phyloP scores from a whole-genome alignment of 495 filamentous ascomycete genomes.

The Amniculicola lignicola region DNA sequence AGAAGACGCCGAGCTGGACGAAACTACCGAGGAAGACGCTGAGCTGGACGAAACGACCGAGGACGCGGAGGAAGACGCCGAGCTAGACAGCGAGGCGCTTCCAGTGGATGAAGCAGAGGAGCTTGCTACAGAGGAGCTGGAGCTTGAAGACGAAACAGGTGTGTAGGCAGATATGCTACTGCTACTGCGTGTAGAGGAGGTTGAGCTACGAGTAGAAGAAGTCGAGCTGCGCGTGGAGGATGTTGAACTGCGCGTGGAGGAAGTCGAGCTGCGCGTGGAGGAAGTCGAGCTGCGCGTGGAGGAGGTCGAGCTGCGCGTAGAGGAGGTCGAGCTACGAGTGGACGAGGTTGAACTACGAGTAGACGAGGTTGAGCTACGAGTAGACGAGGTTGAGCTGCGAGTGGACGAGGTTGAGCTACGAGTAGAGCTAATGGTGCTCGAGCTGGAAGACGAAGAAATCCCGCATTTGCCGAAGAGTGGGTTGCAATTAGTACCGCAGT shows the following conservation, averaged over 20 bases:
- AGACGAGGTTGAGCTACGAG: no score
- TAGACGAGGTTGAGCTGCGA: background rate
- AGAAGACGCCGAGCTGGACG: background rate
- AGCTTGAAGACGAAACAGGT: no score
- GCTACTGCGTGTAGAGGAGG: no score
- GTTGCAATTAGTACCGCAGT: constrained; percentile 17
- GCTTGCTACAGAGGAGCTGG: background rate
- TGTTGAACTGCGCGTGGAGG: no score
- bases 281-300: no score
- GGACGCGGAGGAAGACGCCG: background rate
- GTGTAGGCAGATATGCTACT: no score
- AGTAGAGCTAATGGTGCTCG: background rate
- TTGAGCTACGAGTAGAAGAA: no score
- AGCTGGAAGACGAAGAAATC: constrained; percentile 2
- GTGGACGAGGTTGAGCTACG: background rate
- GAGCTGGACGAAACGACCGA: background rate
- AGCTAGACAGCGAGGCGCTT: constrained; percentile 1
- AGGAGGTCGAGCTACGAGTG: no score
- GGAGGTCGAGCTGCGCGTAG: no score
- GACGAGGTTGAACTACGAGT: no score
- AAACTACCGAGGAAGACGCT: background rate
- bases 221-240: no score
- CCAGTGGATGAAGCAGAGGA: background rate
- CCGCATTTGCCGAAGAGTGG: constrained; percentile 11
- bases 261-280: no score